Evolutionary conservation across 352 stramenopile species (phyloP), one percentile per base, ranked within the genome.

Genomic region (Globisporangium takayamanum): DNA sequence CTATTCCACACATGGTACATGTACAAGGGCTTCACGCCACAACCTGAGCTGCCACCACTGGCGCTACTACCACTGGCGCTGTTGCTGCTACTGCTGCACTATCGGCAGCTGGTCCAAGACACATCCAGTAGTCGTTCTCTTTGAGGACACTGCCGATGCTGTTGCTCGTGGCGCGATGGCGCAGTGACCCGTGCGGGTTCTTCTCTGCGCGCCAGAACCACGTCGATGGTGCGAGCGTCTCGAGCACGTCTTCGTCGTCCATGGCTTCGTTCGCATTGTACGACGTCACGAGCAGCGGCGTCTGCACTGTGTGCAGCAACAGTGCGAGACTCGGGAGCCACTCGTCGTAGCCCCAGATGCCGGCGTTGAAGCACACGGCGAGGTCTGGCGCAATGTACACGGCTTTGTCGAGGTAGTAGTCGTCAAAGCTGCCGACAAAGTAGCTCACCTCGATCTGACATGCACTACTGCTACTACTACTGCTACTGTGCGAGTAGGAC

Each of bases 61-160:
- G 22, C 22, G 22, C 22, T 22, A 22, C 22, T 22, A 22, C 22
- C 22, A 22, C 22, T 22, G 22, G 22, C 22, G 22, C 22, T 22
- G 37, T 42, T 42, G 37, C 37, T 42, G 3, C 10, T 16, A 47
- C 18, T 22, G 42, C 42, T 12, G 6, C 3, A 16, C 1, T 16
- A 47, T 18, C 6, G 0, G 14, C 18, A 33, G 51, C 51, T 14
- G 68, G 72, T 22, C 69, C 76, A 26, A 92, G 66, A 62, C 82
- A 94, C 78, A 90, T 88, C 82, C 84, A 94, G 60, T 82, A 87
- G 59, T 88, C 68, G 47, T 94, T 94, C 66, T 94, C 84, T 28
- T 74, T 73, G 15, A 94, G 70, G 25, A 81, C 57, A 15, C 68
- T 76, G 28, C 78, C 79, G 37, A 86, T 64, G 12, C 55, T 56